Conservation (phyloP, 2,329 filamentous ascomycete species). For the Cladorrhinum sp. region DNA sequence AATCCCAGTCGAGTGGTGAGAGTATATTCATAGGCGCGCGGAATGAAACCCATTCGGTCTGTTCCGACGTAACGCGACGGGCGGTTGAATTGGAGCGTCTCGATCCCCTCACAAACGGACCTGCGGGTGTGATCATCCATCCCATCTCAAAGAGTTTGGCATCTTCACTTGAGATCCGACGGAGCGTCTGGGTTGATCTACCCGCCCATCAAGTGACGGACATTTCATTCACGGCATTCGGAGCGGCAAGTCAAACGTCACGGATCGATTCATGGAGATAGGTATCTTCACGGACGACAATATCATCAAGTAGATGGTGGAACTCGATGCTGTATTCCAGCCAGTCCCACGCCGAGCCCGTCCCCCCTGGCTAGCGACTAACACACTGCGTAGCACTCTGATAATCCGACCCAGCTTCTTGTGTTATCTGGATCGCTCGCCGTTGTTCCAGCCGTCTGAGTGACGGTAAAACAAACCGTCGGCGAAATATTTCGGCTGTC, state of each 20-base stretch:
- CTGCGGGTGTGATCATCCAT: too few species aligned
- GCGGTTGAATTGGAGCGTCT: slow-evolving; percentile 6
- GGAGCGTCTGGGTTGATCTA: too few species aligned
- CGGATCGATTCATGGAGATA: background rate
- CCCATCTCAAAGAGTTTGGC: too few species aligned
- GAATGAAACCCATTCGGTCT: slow-evolving; percentile 5
- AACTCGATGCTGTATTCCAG: background rate
- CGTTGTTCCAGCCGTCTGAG: slow-evolving; percentile 10
- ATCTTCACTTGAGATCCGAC: too few species aligned
- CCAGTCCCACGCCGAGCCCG: slow-evolving; percentile 11
- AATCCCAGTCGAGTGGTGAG: slow-evolving; percentile 2
- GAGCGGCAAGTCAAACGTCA: slow-evolving; percentile 6
- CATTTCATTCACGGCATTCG: background rate
- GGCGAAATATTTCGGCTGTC: slow-evolving; percentile 20
- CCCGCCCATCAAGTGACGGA: too few species aligned
- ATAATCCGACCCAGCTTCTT: slow-evolving; percentile 10
- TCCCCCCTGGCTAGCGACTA: slow-evolving; percentile 6
- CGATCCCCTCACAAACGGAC: slow-evolving; percentile 1
- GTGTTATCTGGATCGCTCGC: slow-evolving; percentile 6
- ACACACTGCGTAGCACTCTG: slow-evolving; percentile 1
- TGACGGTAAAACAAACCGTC: slow-evolving; percentile 10
- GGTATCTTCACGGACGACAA: background rate
- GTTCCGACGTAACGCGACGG: slow-evolving; percentile 5
- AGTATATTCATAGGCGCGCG: background rate
- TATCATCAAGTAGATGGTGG: background rate